Percentiles rank a stretch among this genome's conserved stretches.
Conservation (phyloP, 2,329 filamentous ascomycete genomes). For the Raffaelea deltoideospora region DNA sequence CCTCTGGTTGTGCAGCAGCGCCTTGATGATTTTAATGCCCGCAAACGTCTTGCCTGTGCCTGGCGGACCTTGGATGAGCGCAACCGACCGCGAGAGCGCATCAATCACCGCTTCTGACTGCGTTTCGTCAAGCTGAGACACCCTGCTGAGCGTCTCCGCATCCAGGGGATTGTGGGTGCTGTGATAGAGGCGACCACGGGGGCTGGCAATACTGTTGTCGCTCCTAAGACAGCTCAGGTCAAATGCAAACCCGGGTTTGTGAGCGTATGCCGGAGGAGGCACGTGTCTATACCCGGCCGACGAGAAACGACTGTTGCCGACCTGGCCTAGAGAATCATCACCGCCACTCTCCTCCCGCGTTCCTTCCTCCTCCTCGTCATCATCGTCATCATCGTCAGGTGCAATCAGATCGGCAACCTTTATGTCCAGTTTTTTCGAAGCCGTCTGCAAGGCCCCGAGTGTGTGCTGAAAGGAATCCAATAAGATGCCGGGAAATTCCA, state of each 20-base stretch:
- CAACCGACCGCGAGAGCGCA: conserved; percentile 35
- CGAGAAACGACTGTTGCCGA: too few relatives aligned
- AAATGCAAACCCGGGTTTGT: conserved; percentile 31
- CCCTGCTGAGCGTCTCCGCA: conserved; percentile 13
- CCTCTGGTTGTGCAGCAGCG: conserved; percentile 28
- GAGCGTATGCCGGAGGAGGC: conserved; percentile 35
- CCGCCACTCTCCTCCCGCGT: conserved; percentile 1
- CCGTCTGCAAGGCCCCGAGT: conserved; percentile 37
- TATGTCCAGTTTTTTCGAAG: conserved; percentile 25
- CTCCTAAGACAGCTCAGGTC: conserved; percentile 19
- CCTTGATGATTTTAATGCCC: conserved; percentile 42
- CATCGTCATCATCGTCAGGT: conserved; percentile 10
- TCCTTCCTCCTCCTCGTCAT: not conserved
- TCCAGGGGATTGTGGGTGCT: not conserved
- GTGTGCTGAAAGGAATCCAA: conserved; percentile 42
- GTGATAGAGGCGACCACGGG: conserved; percentile 5
- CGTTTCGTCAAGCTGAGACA: conserved; percentile 34
- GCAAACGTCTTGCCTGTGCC: conserved; percentile 54
- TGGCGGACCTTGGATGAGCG: conserved; percentile 54
- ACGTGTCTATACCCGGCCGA: too few relatives aligned
- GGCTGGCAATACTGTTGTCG: too few relatives aligned
- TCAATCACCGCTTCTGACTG: conserved; percentile 36
- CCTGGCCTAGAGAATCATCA: too few relatives aligned
- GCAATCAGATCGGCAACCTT: conserved; percentile 34
- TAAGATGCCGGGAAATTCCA: conserved; percentile 48